phyloP scores from a whole-genome alignment of 2,329 filamentous ascomycete species.

The Verticillium klebahnii region DNA sequence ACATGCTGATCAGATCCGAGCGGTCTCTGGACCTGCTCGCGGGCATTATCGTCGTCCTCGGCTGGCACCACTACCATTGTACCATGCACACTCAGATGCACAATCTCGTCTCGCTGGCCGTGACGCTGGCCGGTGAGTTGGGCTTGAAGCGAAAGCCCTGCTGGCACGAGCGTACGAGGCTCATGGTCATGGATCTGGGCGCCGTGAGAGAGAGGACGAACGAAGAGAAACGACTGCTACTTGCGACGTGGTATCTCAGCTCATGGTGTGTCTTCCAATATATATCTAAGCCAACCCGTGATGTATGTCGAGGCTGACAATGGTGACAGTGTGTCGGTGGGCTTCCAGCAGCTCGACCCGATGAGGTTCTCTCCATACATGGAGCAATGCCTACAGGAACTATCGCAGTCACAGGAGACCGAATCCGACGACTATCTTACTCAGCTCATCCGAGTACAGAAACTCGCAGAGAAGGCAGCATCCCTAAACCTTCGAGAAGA shows the following conservation, averaged over 20 bases:
- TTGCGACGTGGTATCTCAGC: conserved; percentile 50
- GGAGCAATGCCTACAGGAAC: conserved; percentile 41
- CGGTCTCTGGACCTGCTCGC: conserved; percentile 45
- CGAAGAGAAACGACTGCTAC: conserved; percentile 46
- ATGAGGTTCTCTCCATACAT: conserved; percentile 49
- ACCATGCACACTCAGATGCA: conserved; percentile 47
- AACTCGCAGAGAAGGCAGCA: conserved; percentile 45
- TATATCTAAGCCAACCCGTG: too few species aligned
- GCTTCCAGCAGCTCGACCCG: conserved; percentile 39
- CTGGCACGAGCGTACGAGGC: conserved; percentile 33
- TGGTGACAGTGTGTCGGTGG: conserved; percentile 31
- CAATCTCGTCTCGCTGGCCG: conserved; percentile 43
- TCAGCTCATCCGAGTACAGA: conserved; percentile 43
- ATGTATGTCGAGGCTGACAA: background rate
- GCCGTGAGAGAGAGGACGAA: conserved; percentile 35
- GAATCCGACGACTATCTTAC: conserved; percentile 41
- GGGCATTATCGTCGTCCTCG: conserved; percentile 42
- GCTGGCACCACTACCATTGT: conserved; percentile 52
- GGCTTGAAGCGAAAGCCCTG: conserved; percentile 37
- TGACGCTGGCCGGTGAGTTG: conserved; percentile 41
- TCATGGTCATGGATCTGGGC: conserved; percentile 36
- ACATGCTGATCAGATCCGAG: conserved; percentile 44
- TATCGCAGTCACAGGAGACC: conserved; percentile 39
- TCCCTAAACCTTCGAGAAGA: conserved; percentile 32
- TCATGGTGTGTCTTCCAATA: conserved; percentile 37